phyloP scores from a whole-genome alignment of 2,329 filamentous ascomycete species.

The Pyrenophora graminea region DNA sequence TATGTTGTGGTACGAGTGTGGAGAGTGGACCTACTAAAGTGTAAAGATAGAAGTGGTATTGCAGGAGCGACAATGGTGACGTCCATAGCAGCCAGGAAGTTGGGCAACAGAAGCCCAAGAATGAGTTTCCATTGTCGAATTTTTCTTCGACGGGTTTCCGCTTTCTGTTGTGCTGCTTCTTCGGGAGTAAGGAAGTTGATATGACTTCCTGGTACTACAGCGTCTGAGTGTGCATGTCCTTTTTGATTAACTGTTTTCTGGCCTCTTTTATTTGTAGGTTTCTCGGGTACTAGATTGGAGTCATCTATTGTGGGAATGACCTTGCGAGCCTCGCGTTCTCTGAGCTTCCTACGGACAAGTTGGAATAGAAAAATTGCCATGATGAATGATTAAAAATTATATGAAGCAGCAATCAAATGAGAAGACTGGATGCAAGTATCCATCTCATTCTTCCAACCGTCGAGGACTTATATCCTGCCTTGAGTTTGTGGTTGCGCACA shows the following conservation, averaged over 20 bases:
- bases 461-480: constrained; percentile 12
- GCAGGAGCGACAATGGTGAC: constrained; percentile 67
- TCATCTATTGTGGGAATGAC: constrained; percentile 28
- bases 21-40: constrained; percentile 59
- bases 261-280: background rate
- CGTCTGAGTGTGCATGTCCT: background rate
- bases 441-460: background rate
- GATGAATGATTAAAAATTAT: too few species aligned
- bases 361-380: constrained; percentile 36
- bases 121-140: constrained; percentile 64
- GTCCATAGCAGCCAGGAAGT: constrained; percentile 65
- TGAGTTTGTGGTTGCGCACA: constrained; percentile 1
- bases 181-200: constrained; percentile 16
- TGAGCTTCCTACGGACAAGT: constrained; percentile 29
- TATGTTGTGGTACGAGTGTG: constrained; percentile 1
- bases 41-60: constrained; percentile 64
- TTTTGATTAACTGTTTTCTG: background rate
- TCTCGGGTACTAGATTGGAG: constrained; percentile 29
- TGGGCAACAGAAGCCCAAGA: constrained; percentile 63
- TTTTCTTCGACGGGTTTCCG: constrained; percentile 21
- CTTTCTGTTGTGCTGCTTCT: constrained; percentile 17
- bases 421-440: background rate
- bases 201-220: constrained; percentile 3
- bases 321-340: constrained; percentile 28
- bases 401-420: background rate